Conservation (phyloP, 371 early-diverging fungal genomes). For the Nematocida parisii region DNA sequence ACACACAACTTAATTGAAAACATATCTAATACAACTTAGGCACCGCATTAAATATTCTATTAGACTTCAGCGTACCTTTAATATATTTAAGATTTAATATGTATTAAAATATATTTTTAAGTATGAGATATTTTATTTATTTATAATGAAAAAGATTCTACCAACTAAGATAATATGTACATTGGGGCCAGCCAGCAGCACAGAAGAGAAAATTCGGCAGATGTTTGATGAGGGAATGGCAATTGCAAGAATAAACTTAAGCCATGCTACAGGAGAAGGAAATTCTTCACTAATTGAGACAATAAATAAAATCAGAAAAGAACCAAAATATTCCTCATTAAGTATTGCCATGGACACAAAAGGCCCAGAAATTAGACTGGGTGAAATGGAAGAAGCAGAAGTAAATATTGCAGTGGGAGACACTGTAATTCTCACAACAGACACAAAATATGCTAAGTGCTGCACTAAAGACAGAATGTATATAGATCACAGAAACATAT, state of each 20-base stretch:
- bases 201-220: constrained; percentile 64
- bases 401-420: constrained; percentile 66
- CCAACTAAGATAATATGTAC: constrained; percentile 68
- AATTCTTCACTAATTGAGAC: constrained; percentile 68
- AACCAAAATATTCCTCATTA: constrained; percentile 76
- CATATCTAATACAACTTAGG: no score
- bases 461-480: constrained; percentile 42
- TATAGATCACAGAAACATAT: constrained; percentile 72
- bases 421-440: constrained; percentile 61
- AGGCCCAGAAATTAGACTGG: constrained; percentile 72
- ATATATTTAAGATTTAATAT: no score
- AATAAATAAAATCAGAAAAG: constrained; percentile 70
- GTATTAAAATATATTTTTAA: no score
- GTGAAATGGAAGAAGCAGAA: not conserved
- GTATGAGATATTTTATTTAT: not conserved
- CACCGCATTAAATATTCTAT: no score
- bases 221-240: constrained; percentile 79
- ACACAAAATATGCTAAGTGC: constrained; percentile 69
- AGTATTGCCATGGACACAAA: constrained; percentile 69
- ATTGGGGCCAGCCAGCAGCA: constrained; percentile 60
- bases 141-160: not conserved
- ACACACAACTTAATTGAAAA: no score
- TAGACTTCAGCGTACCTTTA: no score
- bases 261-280: constrained; percentile 71
- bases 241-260: constrained; percentile 79